Evolutionary conservation across 768 basidiomycete genomes (phyloP), one percentile per base, ranked within the genome.

Genomic region (Amanita jacksonii): DNA sequence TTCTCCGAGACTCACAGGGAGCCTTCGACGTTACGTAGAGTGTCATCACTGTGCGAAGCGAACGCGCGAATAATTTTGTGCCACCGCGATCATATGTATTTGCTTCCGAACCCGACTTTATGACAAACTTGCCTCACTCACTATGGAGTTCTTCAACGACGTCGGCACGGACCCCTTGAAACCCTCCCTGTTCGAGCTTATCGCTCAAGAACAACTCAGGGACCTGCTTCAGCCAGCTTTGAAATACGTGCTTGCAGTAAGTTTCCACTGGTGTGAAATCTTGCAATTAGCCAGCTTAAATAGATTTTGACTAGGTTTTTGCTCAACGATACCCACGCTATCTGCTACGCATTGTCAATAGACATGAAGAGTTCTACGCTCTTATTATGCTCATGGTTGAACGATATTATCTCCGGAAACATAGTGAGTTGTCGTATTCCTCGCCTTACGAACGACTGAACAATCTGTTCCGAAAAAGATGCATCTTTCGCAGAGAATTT

Each of bases 351-450:
- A 70, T 98, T 42, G 88, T 96, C 12, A 97, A 98, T 61, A 69
- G 79, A 24, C 96, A 99, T 68, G 96, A 99, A 60, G 93, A 97
- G 60, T 89, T 96, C 62, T 98, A 96, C 54, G 87, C 92, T 1
- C 51, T 74, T 10, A 69, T 94, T 49, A 88, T 98, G 82, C 65
- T 93, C 43, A 72, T 91, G 45, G 82, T 98, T 13, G 96, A 99
- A 65, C 70, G 81, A 12, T 81, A 94, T 64, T 93, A 96, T 62
- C 79, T 99, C 45, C 76, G 75, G 49, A 85, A 80, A 57, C 79
- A 93, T 54, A 79, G 93, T 92, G 49, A 47, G 82, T 60, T 34
- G 2, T 41, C 16, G 20, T 13, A 33, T n/a, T 35, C 9, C 9
- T 24, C 33, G 16, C 10, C 33, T 4, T 19, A 7, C n/a, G 15